A percentile compares a stretch with the other conserved stretches of the same genome.
These are phyloP conservation scores for Hyphopichia burtonii DNA, from an alignment of 1,139 yeast species.

Conservation along the genomic window DNA sequence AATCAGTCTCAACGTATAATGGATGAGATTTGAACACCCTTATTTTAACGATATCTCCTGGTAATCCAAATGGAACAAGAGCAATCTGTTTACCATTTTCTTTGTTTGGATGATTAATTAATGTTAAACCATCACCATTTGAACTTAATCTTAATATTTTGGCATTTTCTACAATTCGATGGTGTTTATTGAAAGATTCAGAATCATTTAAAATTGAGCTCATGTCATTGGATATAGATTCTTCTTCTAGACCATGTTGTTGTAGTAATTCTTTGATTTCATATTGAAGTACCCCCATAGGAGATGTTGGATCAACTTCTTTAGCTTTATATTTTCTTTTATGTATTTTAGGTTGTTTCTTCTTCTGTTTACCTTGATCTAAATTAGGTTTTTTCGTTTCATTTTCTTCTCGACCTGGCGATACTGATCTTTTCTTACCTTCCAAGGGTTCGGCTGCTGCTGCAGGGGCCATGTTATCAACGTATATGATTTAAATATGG, in stretches of 20 bases:
- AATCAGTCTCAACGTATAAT: conserved; percentile 71
- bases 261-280: conserved; percentile 67
- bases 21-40: conserved; percentile 80
- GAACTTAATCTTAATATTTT: conserved; percentile 60
- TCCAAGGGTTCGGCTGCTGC: conserved; percentile 2
- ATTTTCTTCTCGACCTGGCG: conserved; percentile 6
- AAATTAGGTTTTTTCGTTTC: conserved; percentile 6
- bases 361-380: conserved; percentile 17
- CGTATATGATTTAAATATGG: no score
- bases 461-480: conserved; percentile 3
- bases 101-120: conserved; percentile 57
- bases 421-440: conserved; percentile 12
- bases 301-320: conserved; percentile 71
- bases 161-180: conserved; percentile 60
- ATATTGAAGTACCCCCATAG: conserved; percentile 72
- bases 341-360: conserved; percentile 25
- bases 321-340: conserved; percentile 54
- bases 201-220: conserved; percentile 60
- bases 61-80: conserved; percentile 81
- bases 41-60: conserved; percentile 75
- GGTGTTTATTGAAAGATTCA: conserved; percentile 50
- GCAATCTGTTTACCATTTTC: conserved; percentile 41
- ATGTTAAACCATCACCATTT: conserved; percentile 76
- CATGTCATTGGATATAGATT: conserved; percentile 62
- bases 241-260: conserved; percentile 41